Evolutionary conservation across 2,329 filamentous ascomycete species (phyloP).

Genomic region (Trichothecium sympodiale): DNA sequence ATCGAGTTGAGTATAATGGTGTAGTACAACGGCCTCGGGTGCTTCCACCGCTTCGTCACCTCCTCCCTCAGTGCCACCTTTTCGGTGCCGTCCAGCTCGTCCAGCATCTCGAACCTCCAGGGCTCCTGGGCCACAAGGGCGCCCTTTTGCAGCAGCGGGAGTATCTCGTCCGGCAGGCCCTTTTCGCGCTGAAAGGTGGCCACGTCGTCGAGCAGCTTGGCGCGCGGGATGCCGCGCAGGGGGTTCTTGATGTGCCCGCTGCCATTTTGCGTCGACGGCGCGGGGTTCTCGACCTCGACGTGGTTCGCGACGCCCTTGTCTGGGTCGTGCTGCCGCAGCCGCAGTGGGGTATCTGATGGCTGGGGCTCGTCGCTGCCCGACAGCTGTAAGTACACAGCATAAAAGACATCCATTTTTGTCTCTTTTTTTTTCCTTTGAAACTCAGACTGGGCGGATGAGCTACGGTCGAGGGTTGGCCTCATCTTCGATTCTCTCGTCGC

Average conservation of each 20-base stretch:
- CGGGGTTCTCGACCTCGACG: too few species aligned
- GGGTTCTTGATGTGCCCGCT: constrained; percentile 20
- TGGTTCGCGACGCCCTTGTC: too few species aligned
- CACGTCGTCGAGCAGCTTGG: constrained; percentile 46
- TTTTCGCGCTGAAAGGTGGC: constrained; percentile 46
- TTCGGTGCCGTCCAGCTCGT: constrained; percentile 40
- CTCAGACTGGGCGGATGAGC: too few species aligned
- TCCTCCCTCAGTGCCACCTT: constrained; percentile 52
- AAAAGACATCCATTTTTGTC: too few species aligned
- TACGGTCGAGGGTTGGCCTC: too few species aligned
- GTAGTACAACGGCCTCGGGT: constrained; percentile 50
- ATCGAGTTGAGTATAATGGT: constrained; percentile 58
- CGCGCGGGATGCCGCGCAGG: constrained; percentile 35
- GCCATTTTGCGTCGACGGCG: too few species aligned
- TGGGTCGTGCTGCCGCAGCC: too few species aligned
- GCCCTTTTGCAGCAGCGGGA: constrained; percentile 46
- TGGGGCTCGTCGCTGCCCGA: too few species aligned
- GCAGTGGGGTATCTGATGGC: too few species aligned
- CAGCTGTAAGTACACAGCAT: too few species aligned
- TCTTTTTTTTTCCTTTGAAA: too few species aligned
- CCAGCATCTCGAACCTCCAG: constrained; percentile 24
- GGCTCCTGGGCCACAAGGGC: constrained; percentile 47
- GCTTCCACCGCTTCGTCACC: constrained; percentile 53
- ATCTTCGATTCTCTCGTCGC: too few species aligned
- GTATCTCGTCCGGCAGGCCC: constrained; percentile 43